Evolutionary conservation across 176 grass and related monocot genomes (phyloP).

Genomic region (Phoenix dactylifera): DNA sequence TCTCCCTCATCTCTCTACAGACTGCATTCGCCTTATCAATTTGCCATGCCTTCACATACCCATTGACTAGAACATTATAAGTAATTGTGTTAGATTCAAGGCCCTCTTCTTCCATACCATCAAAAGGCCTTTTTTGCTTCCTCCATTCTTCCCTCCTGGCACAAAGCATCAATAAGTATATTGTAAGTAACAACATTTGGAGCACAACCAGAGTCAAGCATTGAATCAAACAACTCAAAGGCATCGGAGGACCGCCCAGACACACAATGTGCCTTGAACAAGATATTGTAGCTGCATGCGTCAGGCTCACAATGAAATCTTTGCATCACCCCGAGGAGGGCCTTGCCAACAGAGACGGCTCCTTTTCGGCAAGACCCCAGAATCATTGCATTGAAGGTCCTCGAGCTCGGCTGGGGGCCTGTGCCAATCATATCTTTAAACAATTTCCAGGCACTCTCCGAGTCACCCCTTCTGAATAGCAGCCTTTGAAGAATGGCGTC

Average conservation of each 20-base stretch:
- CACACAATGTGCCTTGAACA: slow-evolving; percentile 64
- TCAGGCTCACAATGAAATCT: slow-evolving; percentile 44
- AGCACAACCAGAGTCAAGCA: slow-evolving; percentile 25
- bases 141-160: slow-evolving; percentile 47
- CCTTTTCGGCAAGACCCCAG: slow-evolving; percentile 66
- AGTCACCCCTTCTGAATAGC: slow-evolving; percentile 43
- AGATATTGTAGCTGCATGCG: slow-evolving; percentile 63
- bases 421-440: slow-evolving; percentile 67
- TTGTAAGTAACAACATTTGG: slow-evolving; percentile 62
- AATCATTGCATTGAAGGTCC: slow-evolving; percentile 74
- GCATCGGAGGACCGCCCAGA: slow-evolving; percentile 41
- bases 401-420: slow-evolving; percentile 37
- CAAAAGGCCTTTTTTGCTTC: slow-evolving; percentile 60
- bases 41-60: slow-evolving; percentile 62
- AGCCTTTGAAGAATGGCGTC: slow-evolving; percentile 38
- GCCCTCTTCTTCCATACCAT: slow-evolving; percentile 41
- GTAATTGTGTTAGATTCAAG: slow-evolving; percentile 55
- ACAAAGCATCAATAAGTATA: slow-evolving; percentile 54
- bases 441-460: slow-evolving; percentile 58
- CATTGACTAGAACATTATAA: slow-evolving; percentile 84
- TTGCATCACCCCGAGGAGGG: slow-evolving; percentile 50
- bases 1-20: slow-evolving; percentile 56
- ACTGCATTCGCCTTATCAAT: slow-evolving; percentile 45
- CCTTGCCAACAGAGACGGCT: slow-evolving; percentile 15
- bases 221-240: slow-evolving; percentile 61